Evolutionary conservation across 2,329 filamentous ascomycete species (phyloP), one percentile per base, ranked within the genome.

Genomic region (Colletotrichum phormii): DNA sequence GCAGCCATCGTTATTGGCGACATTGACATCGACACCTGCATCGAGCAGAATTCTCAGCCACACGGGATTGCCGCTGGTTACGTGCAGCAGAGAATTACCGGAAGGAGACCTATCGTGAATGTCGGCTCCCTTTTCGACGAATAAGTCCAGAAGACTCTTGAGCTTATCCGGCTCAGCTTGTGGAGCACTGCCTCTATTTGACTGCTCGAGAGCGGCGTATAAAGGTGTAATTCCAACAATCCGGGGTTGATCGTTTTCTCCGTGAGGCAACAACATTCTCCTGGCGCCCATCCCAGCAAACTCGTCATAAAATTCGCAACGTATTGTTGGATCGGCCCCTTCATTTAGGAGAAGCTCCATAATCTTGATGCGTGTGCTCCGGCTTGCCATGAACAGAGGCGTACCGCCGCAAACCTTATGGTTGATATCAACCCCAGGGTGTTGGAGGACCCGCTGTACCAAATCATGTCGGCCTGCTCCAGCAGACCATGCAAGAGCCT

Each of bases 341-440:
- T 74, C 67, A 5, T 75, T 60, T 1, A 80, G n/a, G 7, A 81
- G 66, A 18, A 76, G 4, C 9, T 68, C 29, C 6, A 67, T 49
- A 0, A 61, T 61, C 2, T 71, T 31, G 4, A 70, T 29, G 13
- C 63, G 49, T 1, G 26, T 22, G 4, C 13, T 31, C 18, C 24
- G 9, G 15, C 61, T 59, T 18, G 67, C 66, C 15, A n/a, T n/a
- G 22, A 58, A 64, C 2, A 71, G 63, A 0, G 77, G 61, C 1
- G 77, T 79, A 5, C 77, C 49, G 1, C 75, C 75, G 0, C 31
- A 22, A 1, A 77, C 57, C 13, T 64, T 77, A 22, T 74, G 74
- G 35, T 84, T 82, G 12, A 80, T 72, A 60, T 83, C 75, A 6
- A 82, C 71, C 5, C 77, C 77, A 5, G 81, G 78, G 64, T 81